Conservation (phyloP, 139 green algal species). For the Coccomyxa sp. region DNA sequence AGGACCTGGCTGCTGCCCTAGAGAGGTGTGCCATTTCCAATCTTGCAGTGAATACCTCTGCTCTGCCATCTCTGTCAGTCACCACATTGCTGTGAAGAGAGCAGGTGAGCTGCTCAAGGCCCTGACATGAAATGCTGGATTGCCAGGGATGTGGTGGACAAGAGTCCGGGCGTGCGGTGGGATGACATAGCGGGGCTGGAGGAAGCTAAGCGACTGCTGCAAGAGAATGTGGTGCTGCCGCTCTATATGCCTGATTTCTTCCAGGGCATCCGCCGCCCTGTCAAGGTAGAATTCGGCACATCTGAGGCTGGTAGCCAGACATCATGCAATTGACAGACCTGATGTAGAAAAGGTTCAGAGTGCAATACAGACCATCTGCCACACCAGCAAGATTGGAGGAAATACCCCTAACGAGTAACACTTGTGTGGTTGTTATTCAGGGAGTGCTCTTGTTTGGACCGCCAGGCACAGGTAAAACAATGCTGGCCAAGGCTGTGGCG, state of each 20-base stretch:
- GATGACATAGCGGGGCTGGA: conserved; percentile 69
- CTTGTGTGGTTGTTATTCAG: conserved; percentile 21
- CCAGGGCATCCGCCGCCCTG: conserved; percentile 78
- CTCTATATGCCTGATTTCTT: conserved; percentile 89
- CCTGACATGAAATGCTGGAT: background rate
- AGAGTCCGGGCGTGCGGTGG: conserved; percentile 60
- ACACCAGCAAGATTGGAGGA: no score
- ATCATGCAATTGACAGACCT: no score
- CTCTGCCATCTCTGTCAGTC: background rate
- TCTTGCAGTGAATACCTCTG: background rate
- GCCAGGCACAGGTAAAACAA: conserved; percentile 87
- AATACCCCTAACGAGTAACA: no score
- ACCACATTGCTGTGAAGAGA: background rate
- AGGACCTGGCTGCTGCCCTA: conserved; percentile 14
- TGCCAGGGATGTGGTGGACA: conserved; percentile 76
- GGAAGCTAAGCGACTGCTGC: conserved; percentile 87
- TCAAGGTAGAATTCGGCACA: conserved; percentile 59
- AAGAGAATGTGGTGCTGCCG: conserved; percentile 85
- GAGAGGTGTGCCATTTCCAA: conserved; percentile 2
- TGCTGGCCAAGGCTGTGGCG: conserved; percentile 87
- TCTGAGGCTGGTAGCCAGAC: background rate
- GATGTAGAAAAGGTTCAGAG: no score
- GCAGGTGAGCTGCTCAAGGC: background rate
- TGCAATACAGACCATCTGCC: no score
- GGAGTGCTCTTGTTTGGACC: conserved; percentile 94